A percentile compares a stretch with the other conserved stretches of the same genome.
phyloP scores from a whole-genome alignment of 371 early-diverging fungal species.

The Haplosporangium sp. region DNA sequence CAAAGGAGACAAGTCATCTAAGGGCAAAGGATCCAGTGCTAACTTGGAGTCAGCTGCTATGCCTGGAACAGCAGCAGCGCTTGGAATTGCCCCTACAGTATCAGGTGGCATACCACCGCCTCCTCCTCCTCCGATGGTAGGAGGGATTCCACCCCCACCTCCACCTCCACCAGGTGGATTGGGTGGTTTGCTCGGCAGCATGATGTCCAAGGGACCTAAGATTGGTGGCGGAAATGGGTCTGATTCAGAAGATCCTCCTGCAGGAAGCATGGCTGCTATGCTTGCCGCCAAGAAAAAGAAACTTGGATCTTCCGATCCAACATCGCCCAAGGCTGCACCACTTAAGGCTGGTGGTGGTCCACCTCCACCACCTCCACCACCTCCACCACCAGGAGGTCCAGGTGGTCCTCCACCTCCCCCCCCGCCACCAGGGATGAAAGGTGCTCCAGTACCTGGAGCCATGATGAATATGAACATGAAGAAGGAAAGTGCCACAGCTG shows the following conservation, averaged over 20 bases:
- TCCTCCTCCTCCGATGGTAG: neutral
- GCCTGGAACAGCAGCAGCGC: neutral
- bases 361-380: conserved; percentile 58
- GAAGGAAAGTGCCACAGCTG: conserved; percentile 73
- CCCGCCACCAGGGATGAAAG: neutral
- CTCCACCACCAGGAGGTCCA: conserved; percentile 26
- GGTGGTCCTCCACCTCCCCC: conserved; percentile 13
- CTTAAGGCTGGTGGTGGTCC: conserved; percentile 18
- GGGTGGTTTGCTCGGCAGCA: conserved; percentile 2
- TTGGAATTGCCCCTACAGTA: conserved; percentile 55
- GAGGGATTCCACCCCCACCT: conserved; percentile 12
- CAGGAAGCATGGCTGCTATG: conserved; percentile 47
- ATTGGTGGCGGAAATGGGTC: conserved; percentile 14
- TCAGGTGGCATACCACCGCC: conserved; percentile 31
- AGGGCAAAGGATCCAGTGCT: conserved; percentile 5
- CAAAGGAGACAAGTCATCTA: conserved; percentile 22
- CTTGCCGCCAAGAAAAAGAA: conserved; percentile 54
- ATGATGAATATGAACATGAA: conserved; percentile 61
- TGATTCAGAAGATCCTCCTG: conserved; percentile 35
- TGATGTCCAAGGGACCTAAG: conserved; percentile 1
- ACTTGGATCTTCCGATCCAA: conserved; percentile 24
- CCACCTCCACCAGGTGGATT: conserved; percentile 8
- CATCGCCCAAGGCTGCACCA: conserved; percentile 19
- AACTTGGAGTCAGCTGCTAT: neutral
- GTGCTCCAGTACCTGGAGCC: conserved; percentile 4